Conservation (phyloP, 305 asterid genomes). For the Coffea humblotiana region DNA sequence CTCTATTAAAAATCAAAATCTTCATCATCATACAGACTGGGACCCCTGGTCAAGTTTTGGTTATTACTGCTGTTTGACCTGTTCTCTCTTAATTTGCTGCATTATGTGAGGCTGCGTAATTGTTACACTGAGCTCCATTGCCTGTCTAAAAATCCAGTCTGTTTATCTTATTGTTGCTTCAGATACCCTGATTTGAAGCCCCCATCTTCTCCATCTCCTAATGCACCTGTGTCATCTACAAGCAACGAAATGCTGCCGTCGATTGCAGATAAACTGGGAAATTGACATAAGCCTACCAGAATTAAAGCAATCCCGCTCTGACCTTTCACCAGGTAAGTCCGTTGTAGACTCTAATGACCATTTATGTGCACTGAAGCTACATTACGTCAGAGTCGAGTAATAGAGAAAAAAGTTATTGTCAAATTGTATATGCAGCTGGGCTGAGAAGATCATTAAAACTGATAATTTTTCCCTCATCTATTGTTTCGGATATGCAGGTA, state of each 20-base stretch:
- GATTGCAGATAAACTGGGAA: slow-evolving; percentile 26
- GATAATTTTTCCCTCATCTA: background rate
- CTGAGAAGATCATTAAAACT: background rate
- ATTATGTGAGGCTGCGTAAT: too few relatives aligned
- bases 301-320: slow-evolving; percentile 49
- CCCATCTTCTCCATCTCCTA: slow-evolving; percentile 59
- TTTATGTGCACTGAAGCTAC: background rate
- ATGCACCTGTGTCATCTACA: slow-evolving; percentile 33
- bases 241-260: slow-evolving; percentile 23
- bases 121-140: too few relatives aligned
- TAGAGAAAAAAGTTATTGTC: background rate
- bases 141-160: too few relatives aligned
- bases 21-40: background rate
- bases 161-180: slow-evolving; percentile 14
- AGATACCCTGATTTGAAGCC: slow-evolving; percentile 67
- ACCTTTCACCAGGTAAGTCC: slow-evolving; percentile 60
- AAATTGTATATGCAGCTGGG: background rate
- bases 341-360: background rate
- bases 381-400: background rate
- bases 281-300: slow-evolving; percentile 21
- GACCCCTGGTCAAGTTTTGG: background rate
- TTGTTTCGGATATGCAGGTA: slow-evolving; percentile 47
- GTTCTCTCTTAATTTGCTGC: background rate
- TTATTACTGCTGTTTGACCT: background rate
- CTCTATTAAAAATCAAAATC: background rate